These are phyloP conservation scores for Diplocarpon mali DNA, from an alignment of 2,329 filamentous ascomycete genomes.

Conservation along the genomic window DNA sequence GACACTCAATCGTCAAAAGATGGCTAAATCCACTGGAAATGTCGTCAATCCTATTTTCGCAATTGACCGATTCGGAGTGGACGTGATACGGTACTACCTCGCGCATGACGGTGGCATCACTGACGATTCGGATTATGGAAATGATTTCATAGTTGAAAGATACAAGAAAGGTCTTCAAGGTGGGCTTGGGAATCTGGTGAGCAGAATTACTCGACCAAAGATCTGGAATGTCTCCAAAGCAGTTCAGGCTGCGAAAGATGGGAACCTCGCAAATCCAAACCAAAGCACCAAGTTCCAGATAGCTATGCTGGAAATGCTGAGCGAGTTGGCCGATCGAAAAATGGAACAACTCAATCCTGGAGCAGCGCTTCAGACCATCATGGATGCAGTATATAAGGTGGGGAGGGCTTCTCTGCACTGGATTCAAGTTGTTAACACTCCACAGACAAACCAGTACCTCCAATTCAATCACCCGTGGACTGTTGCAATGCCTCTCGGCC, in stretches of 20 bases:
- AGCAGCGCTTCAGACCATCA: constrained; percentile 53
- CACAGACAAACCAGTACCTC: constrained; percentile 57
- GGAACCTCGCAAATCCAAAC: constrained; percentile 1
- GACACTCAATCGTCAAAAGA: constrained; percentile 85
- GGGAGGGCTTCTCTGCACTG: background rate
- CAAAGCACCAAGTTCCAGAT: constrained; percentile 28
- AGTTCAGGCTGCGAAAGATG: constrained; percentile 22
- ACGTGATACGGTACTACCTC: constrained; percentile 83
- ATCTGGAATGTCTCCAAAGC: constrained; percentile 56
- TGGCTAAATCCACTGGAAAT: constrained; percentile 93
- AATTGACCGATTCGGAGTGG: constrained; percentile 76
- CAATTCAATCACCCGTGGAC: constrained; percentile 59
- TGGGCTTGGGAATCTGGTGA: constrained; percentile 70
- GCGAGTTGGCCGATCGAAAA: constrained; percentile 33
- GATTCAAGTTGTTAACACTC: constrained; percentile 4
- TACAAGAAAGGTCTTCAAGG: constrained; percentile 73
- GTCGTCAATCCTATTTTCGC: constrained; percentile 92
- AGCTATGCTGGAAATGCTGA: constrained; percentile 31
- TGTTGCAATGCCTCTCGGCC: constrained; percentile 30
- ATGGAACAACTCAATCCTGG: constrained; percentile 57
- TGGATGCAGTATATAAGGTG: constrained; percentile 50
- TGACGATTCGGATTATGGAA: constrained; percentile 78
- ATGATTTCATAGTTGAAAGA: constrained; percentile 58
- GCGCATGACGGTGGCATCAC: constrained; percentile 66
- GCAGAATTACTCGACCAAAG: constrained; percentile 56